A percentile compares a stretch with the other conserved stretches of the same genome.
Evolutionary conservation across 805 yeast genomes (phyloP).

Genomic region (Ogataea pignaliae): DNA sequence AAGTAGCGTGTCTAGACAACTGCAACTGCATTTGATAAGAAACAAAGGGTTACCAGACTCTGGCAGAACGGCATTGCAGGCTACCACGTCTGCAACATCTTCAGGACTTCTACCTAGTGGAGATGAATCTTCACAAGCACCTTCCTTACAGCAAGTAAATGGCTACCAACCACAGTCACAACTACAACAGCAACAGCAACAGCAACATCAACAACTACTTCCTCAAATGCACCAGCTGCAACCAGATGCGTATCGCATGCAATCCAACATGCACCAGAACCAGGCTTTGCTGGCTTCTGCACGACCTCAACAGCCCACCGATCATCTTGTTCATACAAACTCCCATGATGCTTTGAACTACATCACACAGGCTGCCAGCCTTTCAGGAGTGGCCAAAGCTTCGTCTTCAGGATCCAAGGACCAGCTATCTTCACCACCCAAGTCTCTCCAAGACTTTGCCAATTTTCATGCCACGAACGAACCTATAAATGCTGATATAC

Average conservation of each 20-base stretch:
- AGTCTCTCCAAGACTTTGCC: constrained; percentile 9
- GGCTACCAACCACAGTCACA: constrained; percentile 11
- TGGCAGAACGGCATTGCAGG: constrained; percentile 22
- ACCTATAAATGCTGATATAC: constrained; percentile 5
- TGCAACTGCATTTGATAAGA: constrained; percentile 67
- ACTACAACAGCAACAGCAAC: constrained; percentile 15
- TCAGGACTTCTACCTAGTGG: background rate
- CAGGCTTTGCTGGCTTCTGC: too few relatives aligned
- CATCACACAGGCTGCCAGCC: constrained; percentile 24
- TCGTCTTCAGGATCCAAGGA: constrained; percentile 10
- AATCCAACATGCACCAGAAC: background rate
- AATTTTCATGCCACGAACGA: constrained; percentile 11
- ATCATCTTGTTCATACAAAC: constrained; percentile 7
- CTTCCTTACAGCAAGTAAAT: constrained; percentile 9
- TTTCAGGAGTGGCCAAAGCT: constrained; percentile 15
- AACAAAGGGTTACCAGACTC: constrained; percentile 51
- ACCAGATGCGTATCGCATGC: background rate
- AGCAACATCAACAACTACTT: background rate
- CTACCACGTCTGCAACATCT: constrained; percentile 3
- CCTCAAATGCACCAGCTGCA: background rate
- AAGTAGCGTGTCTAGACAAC: constrained; percentile 72
- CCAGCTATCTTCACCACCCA: constrained; percentile 20
- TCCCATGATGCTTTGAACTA: constrained; percentile 26
- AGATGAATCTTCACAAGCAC: background rate
- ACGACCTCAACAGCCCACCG: constrained; percentile 1